Conservation (phyloP, 306 rosid genomes). For the Vachellia pachyceras region DNA sequence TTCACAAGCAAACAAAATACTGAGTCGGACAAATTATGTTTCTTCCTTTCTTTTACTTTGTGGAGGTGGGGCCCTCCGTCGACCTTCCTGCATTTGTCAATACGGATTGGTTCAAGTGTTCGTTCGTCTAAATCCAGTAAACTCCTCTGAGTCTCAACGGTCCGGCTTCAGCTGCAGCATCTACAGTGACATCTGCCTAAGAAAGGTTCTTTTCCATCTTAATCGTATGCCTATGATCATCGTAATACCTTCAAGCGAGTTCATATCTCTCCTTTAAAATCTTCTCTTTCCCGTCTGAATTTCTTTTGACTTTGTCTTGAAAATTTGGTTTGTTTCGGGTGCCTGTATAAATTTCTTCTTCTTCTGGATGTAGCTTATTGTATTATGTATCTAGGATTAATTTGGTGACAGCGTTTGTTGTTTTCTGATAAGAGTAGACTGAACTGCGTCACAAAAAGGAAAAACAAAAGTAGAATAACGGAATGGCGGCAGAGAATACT, state of each 20-base stretch:
- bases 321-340: slow-evolving; percentile 11
- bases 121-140: not conserved
- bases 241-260: not conserved
- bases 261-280: not conserved
- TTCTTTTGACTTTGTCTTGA: slow-evolving; percentile 5
- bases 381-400: not conserved
- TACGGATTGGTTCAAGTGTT: not conserved
- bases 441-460: not conserved
- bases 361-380: not conserved
- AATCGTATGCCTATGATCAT: not conserved
- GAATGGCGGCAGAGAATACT: not conserved
- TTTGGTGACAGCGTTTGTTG: slow-evolving; percentile 19
- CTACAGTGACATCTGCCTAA: slow-evolving; percentile 24
- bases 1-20: not conserved
- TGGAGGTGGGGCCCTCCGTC: not conserved
- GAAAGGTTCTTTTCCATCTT: slow-evolving; percentile 30
- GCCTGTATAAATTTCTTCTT: not conserved
- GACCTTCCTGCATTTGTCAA: not conserved
- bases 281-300: slow-evolving; percentile 6
- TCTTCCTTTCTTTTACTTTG: not conserved
- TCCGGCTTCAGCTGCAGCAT: slow-evolving; percentile 27
- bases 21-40: not conserved
- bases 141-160: not conserved
- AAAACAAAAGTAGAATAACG: not conserved
- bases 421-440: slow-evolving; percentile 3